phyloP scores from a whole-genome alignment of 495 filamentous ascomycete genomes.

The Cairneyella variabilis region DNA sequence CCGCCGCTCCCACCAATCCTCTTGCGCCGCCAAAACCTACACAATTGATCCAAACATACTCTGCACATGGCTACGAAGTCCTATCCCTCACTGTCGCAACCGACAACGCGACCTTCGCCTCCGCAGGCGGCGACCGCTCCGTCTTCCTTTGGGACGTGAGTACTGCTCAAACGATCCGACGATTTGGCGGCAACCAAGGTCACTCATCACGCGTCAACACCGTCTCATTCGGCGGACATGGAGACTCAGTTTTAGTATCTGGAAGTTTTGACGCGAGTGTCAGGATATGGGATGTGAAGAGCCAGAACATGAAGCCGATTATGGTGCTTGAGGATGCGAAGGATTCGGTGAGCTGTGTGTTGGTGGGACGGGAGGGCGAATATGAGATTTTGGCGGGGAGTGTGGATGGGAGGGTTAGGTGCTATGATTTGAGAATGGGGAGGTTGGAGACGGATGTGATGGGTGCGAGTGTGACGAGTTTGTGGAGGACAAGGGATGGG shows the following conservation, averaged over 20 bases:
- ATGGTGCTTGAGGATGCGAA: constrained; percentile 74
- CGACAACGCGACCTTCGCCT: constrained; percentile 78
- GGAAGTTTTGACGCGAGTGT: constrained; percentile 82
- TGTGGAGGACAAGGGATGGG: constrained; percentile 65
- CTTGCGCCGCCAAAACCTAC: constrained; percentile 32
- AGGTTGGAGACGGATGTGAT: constrained; percentile 68
- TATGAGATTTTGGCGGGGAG: constrained; percentile 66
- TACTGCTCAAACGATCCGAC: constrained; percentile 64
- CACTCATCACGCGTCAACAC: constrained; percentile 72
- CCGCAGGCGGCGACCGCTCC: constrained; percentile 79
- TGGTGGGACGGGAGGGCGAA: constrained; percentile 27
- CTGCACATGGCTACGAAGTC: constrained; percentile 86
- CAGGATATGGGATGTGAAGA: constrained; percentile 77
- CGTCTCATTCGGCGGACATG: constrained; percentile 71
- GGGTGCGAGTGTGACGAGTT: constrained; percentile 61
- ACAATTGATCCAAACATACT: constrained; percentile 75
- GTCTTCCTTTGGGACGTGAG: constrained; percentile 94
- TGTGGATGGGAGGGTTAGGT: constrained; percentile 79
- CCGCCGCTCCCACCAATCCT: constrained; percentile 38
- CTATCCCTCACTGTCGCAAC: constrained; percentile 68
- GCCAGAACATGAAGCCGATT: constrained; percentile 60
- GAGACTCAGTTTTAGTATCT: constrained; percentile 64
- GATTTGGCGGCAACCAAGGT: constrained; percentile 61
- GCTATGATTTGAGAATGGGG: constrained; percentile 88
- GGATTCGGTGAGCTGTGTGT: constrained; percentile 66